A percentile compares a stretch with the other conserved stretches of the same genome.
phyloP scores from a whole-genome alignment of 345 rosid genomes.

The Salix exigua region DNA sequence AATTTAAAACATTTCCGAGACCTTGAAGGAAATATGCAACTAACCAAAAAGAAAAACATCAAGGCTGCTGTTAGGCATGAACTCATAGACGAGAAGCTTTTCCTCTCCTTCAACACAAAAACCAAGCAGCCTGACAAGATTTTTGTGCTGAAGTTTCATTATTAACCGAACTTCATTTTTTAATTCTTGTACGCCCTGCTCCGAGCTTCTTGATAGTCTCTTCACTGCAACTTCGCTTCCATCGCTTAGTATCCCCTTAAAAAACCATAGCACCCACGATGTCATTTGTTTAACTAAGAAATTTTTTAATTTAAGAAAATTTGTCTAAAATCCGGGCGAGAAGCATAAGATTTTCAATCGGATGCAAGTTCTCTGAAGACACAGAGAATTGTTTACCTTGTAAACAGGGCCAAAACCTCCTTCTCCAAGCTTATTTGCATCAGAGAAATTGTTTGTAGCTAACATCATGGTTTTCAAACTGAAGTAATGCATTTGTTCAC shows the following conservation, averaged over 20 bases:
- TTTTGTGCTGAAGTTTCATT: slow-evolving; percentile 47
- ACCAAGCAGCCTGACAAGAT: slow-evolving; percentile 50
- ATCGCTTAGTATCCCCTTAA: slow-evolving; percentile 43
- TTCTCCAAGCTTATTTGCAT: not conserved
- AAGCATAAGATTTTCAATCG: too few relatives aligned
- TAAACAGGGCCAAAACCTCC: not conserved
- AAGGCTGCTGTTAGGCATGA: slow-evolving; percentile 50
- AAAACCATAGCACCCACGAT: not conserved
- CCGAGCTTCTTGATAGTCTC: slow-evolving; percentile 24
- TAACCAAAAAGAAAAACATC: slow-evolving; percentile 43
- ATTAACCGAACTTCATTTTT: slow-evolving; percentile 39
- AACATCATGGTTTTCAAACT: too few relatives aligned
- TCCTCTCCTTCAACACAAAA: slow-evolving; percentile 39
- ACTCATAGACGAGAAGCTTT: slow-evolving; percentile 48
- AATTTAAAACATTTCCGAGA: not conserved
- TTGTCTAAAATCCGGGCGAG: too few relatives aligned
- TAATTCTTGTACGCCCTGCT: slow-evolving; percentile 33
- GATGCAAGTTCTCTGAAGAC: too few relatives aligned
- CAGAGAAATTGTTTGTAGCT: not conserved
- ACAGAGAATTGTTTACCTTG: not conserved
- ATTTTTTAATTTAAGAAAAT: too few relatives aligned
- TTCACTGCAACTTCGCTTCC: slow-evolving; percentile 53
- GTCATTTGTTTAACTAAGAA: too few relatives aligned
- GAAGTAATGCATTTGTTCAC: too few relatives aligned
- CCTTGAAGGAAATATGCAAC: not conserved